A percentile compares a stretch with the other conserved stretches of the same genome.
These are phyloP conservation scores for Henningerozyma blattae DNA, from an alignment of 805 yeast species.

Conservation along the genomic window DNA sequence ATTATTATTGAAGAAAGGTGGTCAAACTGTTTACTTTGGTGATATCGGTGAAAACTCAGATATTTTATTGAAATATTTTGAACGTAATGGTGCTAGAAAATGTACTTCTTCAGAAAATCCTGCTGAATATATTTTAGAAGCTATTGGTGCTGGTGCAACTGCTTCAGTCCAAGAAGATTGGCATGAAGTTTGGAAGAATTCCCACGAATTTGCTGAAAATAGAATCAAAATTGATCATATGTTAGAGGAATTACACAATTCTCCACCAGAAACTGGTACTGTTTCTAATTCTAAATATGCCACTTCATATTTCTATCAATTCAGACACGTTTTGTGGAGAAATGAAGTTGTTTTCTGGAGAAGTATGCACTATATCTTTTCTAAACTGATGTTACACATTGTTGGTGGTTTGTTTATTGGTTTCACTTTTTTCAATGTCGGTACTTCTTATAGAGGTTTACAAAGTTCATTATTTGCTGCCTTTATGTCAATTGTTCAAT, in stretches of 20 bases:
- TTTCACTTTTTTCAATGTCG: slow-evolving; percentile 54
- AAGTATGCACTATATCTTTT: slow-evolving; percentile 45
- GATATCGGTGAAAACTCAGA: slow-evolving; percentile 29
- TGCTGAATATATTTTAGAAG: slow-evolving; percentile 34
- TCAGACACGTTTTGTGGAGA: slow-evolving; percentile 29
- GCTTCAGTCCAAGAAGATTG: slow-evolving; percentile 39
- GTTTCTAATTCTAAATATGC: slow-evolving; percentile 13
- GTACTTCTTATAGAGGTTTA: slow-evolving; percentile 38
- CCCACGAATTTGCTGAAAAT: slow-evolving; percentile 23
- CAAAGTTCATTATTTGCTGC: slow-evolving; percentile 49
- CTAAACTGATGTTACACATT: slow-evolving; percentile 40
- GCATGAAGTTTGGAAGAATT: slow-evolving; percentile 46
- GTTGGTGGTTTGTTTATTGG: slow-evolving; percentile 56
- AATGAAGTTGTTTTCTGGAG: slow-evolving; percentile 39
- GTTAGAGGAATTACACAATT: slow-evolving; percentile 16
- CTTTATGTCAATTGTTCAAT: slow-evolving; percentile 44
- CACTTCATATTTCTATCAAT: slow-evolving; percentile 34
- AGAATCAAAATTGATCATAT: slow-evolving; percentile 21
- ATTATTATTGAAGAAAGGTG: slow-evolving; percentile 37
- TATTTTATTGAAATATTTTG: slow-evolving; percentile 48
- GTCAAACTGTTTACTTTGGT: slow-evolving; percentile 31
- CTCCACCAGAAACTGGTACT: slow-evolving; percentile 3
- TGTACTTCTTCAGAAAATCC: slow-evolving; percentile 35
- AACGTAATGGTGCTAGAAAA: slow-evolving; percentile 51
- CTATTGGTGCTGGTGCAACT: slow-evolving; percentile 35